Conservation (phyloP, 2,329 filamentous ascomycete species). For the Stagonosporopsis cucurbitacearum region DNA sequence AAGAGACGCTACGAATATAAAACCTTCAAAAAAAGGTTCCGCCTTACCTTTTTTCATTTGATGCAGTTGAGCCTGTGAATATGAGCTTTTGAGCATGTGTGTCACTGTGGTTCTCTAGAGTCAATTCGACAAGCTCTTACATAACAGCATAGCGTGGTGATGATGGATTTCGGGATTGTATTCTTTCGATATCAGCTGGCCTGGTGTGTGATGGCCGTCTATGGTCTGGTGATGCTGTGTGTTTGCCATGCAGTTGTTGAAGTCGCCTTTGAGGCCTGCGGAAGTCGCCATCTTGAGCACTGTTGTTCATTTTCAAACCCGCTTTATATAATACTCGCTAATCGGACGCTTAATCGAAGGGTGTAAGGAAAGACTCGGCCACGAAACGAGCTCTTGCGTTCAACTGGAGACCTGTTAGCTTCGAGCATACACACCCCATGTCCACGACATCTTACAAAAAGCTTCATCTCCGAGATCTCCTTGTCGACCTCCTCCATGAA, state of each 20-base stretch:
- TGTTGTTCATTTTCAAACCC: background rate
- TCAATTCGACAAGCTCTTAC: background rate
- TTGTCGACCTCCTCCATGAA: conserved; percentile 99
- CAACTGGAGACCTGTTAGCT: conserved; percentile 64
- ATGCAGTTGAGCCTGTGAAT: background rate
- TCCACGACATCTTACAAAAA: conserved; percentile 74
- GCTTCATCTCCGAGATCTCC: conserved; percentile 99
- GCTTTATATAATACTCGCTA: conserved; percentile 20
- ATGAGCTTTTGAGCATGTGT: background rate
- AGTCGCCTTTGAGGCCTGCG: background rate
- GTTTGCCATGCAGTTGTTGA: background rate
- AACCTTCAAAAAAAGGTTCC: background rate
- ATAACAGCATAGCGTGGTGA: background rate
- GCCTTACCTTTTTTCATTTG: background rate
- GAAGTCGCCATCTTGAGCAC: background rate
- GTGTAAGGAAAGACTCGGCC: conserved; percentile 96
- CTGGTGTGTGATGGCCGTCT: background rate
- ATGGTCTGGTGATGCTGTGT: background rate
- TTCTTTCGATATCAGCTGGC: background rate
- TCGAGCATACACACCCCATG: background rate
- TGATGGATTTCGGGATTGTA: background rate
- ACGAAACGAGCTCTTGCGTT: conserved; percentile 97
- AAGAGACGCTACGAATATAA: background rate
- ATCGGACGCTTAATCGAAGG: conserved; percentile 49
- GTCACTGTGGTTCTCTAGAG: background rate